Base-by-base conservation (phyloP, 2,329 filamentous ascomycete genomes). In the Daldinia sp. region DNA sequence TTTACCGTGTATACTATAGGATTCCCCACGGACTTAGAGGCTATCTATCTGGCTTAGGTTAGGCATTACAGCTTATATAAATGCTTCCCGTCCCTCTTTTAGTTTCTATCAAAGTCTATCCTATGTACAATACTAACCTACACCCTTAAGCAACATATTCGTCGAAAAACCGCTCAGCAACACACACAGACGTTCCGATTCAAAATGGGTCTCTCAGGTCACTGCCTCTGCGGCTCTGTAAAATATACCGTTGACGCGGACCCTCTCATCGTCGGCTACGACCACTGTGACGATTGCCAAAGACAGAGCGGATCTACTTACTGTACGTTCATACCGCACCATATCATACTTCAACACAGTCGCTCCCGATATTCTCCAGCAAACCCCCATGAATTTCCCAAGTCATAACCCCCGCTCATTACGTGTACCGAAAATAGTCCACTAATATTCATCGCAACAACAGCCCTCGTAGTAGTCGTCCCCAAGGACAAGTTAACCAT, bases 211-310 rank as follows among this genome's bases (percentile, higher is more conserved):
- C 82, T 90, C 74, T 82, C 83, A 56, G 88, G 88, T 77, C 87
- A 90, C 83, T 90, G 88, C 76, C 87, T 90, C 68, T 90, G 88
- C 83, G 87, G 87, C 75, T 83, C 85, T 72, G 85, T 90, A 78
- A 90, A 88, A 74, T 93, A 92, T 83, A 83, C 83, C 73, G 82
- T 83, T 69, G 73, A 76, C 56, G 70, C 71, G 43, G 69, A 70
- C 3, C 74, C 74, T 48, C 61, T 72, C 65, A 72, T 76, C 62
- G 78, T 85, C 52, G 88, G 84, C 67, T 90, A 90, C 75, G 89
- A 90, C 74, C 88, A 90, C 81, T 90, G 88, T 72, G 88, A 90
- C 73, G 88, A 90, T 78, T 90, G 88, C 82, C 88, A 90, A 78
- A 87, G 88, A 73, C 88, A 90, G 78, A 84, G 78, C 51, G 88